A percentile compares a stretch with the other conserved stretches of the same genome.
Evolutionary conservation across 2,329 filamentous ascomycete species (phyloP).

Genomic region (Trichoderma guizhouense): DNA sequence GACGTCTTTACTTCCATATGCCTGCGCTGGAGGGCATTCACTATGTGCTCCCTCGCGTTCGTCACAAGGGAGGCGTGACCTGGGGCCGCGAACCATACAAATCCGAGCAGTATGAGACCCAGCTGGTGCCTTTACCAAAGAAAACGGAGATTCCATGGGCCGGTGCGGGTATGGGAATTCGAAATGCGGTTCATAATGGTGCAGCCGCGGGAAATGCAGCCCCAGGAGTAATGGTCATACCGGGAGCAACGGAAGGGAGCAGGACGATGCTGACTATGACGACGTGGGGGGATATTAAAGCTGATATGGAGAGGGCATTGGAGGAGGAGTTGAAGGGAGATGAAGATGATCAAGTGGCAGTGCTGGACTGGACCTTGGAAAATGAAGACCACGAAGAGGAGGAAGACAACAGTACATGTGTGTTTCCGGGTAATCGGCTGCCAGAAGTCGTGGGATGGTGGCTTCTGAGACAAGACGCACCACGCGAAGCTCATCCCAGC

Average conservation of each 20-base stretch:
- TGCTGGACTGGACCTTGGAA: conserved; percentile 13
- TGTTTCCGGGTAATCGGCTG: conserved; percentile 1
- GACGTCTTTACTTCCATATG: conserved; percentile 25
- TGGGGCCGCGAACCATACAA: conserved; percentile 30
- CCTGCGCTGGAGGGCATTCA: conserved; percentile 26
- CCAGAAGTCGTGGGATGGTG: conserved; percentile 24
- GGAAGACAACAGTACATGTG: background rate
- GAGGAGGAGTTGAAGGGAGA: background rate
- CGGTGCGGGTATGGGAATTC: conserved; percentile 1
- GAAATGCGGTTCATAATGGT: background rate
- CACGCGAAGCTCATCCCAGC: conserved; percentile 19
- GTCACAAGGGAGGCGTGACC: conserved; percentile 27
- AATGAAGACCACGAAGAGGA: background rate
- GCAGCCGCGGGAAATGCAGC: background rate
- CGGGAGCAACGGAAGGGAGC: background rate
- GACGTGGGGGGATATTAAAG: conserved; percentile 4
- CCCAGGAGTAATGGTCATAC: background rate
- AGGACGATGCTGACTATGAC: background rate
- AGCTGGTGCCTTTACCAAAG: conserved; percentile 24
- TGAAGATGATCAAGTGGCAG: background rate
- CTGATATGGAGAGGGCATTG: background rate
- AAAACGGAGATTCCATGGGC: conserved; percentile 27
- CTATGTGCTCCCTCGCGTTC: conserved; percentile 28
- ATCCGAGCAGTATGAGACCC: conserved; percentile 19
- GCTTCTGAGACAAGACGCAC: conserved; percentile 22